Evolutionary conservation across 306 rosid genomes (phyloP).

Genomic region (Vigna unguiculata): DNA sequence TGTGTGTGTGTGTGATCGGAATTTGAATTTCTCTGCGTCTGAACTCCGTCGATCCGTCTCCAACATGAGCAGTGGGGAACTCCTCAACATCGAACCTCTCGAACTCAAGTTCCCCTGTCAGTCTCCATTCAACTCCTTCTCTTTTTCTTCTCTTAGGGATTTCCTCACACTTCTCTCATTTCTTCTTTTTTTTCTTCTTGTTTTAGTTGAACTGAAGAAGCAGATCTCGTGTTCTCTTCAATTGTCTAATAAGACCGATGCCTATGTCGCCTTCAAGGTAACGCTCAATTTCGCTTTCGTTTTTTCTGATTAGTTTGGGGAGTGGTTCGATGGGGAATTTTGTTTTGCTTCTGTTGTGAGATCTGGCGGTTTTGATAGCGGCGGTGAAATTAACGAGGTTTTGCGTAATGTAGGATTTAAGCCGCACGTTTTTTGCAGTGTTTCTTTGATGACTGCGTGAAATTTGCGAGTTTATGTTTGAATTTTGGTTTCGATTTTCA

Average conservation of each 20-base stretch:
- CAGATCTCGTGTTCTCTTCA: conserved; percentile 97
- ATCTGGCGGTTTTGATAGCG: conserved; percentile 33
- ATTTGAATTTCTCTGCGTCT: conserved; percentile 48
- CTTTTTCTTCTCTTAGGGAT: conserved; percentile 41
- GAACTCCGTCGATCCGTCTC: conserved; percentile 40
- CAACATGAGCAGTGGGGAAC: conserved; percentile 88
- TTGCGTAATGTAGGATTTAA: conserved; percentile 32
- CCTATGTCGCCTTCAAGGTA: conserved; percentile 93
- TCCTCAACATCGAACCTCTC: conserved; percentile 87
- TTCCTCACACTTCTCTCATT: conserved; percentile 6
- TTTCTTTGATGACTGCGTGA: not conserved
- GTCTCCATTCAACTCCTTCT: conserved; percentile 49
- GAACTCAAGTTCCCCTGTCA: conserved; percentile 92
- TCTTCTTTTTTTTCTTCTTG: not conserved
- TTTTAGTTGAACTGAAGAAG: conserved; percentile 90
- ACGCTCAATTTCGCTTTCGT: not conserved
- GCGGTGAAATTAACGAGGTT: not conserved
- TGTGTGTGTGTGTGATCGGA: conserved; percentile 14
- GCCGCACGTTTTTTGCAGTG: not conserved
- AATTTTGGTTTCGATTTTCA: conserved; percentile 45
- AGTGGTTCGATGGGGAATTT: not conserved
- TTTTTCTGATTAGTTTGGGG: not conserved
- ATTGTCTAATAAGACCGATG: conserved; percentile 90
- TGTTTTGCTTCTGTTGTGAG: conserved; percentile 1
- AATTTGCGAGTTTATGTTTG: conserved; percentile 32